Base-by-base conservation (phyloP, 305 asterid genomes). In the Fraxinus paxiana region DNA sequence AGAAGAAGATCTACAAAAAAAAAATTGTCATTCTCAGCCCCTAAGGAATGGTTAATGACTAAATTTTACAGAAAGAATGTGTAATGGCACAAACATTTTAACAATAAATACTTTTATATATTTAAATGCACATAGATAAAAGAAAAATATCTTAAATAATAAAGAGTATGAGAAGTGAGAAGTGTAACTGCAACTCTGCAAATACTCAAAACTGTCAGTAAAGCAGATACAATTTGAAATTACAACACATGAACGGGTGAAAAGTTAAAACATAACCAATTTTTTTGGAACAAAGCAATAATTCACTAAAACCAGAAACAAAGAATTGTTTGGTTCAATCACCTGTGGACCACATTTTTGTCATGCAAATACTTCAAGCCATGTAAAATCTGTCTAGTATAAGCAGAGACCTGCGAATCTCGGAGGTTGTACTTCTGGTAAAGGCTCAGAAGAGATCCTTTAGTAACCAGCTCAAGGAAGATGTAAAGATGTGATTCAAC, bases 361-460 rank as follows among this genome's bases (percentile, higher is more conserved):
- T 91, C 93, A 72, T 96, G 99, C 85, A 96, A 88, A 88, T 96
- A 96, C 83, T 92, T 89, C 87, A 96, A 86, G 80, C 99, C 99
- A 83, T 86, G 94, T 81, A 96, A 90, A 87, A 96, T 94, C 89
- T 96, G 99, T 84, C 98, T 88, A 43, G 99, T 92, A 79, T 94
- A 96, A 79, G 88, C 86, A 56, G 95, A 94, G 73, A 92, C 98
- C 75, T 88, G 97, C 31, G 94, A 85, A 84, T 96, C 98, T 79
- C 85, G 86, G 79, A 96, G 97, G 75, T 78, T 78, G 83, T 91
- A 92, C 84, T 86, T 91, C 92, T 89, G 92, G 88, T 96, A 96
- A 77, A 92, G 92, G 76, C 87, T 89, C 85, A 92, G 80, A 76
- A 96, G 98, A 72, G 98, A 94, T 80, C 99, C 99, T 85, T 92